Percentiles rank a stretch among this genome's conserved stretches.
Evolutionary conservation across 176 grass and related monocot genomes (phyloP).

Genomic region (Aechmea fasciata): DNA sequence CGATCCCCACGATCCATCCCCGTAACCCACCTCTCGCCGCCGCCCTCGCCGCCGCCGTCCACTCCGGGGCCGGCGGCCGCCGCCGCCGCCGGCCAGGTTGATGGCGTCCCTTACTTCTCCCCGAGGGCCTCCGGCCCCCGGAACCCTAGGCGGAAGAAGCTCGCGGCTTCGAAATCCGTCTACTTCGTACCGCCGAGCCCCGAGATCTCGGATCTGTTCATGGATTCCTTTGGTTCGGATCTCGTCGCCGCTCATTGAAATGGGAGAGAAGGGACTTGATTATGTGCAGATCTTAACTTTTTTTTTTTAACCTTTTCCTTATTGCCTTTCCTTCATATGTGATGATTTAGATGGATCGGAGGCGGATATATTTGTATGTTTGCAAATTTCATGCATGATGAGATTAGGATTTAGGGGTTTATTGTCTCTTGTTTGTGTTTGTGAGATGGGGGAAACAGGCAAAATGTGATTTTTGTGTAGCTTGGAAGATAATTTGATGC

Average conservation of each 20-base stretch:
- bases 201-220: slow-evolving; percentile 16
- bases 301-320: background rate
- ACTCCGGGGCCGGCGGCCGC: slow-evolving; percentile 1
- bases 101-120: slow-evolving; percentile 33
- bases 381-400: too few relatives aligned
- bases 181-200: slow-evolving; percentile 40
- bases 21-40: slow-evolving; percentile 3
- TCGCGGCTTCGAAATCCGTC: slow-evolving; percentile 37
- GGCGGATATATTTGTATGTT: background rate
- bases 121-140: slow-evolving; percentile 25
- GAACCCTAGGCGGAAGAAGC: slow-evolving; percentile 71
- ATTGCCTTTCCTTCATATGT: background rate
- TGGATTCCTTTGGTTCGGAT: slow-evolving; percentile 22
- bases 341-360: background rate
- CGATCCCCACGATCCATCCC: slow-evolving; percentile 47
- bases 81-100: background rate
- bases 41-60: slow-evolving; percentile 3
- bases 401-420: too few relatives aligned
- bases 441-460: too few relatives aligned
- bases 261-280: slow-evolving; percentile 2
- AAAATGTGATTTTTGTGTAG: too few relatives aligned
- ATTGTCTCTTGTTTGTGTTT: too few relatives aligned
- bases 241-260: slow-evolving; percentile 33
- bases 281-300: slow-evolving; percentile 24
- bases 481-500: too few relatives aligned